Evolutionary conservation across 2,329 filamentous ascomycete species (phyloP).

Genomic region (Colletotrichum musae): DNA sequence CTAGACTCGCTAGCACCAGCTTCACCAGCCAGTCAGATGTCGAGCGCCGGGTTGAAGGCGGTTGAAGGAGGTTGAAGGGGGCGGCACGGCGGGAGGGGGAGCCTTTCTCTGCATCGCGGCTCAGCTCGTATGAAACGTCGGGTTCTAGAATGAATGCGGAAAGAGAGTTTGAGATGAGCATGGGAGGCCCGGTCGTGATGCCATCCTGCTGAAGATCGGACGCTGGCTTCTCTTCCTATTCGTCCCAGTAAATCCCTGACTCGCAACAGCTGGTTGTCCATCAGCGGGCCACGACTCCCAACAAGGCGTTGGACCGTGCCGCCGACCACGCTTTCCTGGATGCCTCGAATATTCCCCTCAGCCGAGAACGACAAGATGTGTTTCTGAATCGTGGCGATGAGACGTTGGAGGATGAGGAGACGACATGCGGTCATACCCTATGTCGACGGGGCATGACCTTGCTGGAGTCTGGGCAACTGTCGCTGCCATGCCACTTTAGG

Average conservation of each 20-base stretch:
- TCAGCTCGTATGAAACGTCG: slow-evolving; percentile 34
- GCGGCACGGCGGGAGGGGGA: neutral
- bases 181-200: slow-evolving; percentile 16
- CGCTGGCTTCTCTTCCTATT: slow-evolving; percentile 8
- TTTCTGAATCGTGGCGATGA: slow-evolving; percentile 29
- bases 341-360: neutral
- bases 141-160: slow-evolving; percentile 30
- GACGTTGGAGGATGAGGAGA: slow-evolving; percentile 11
- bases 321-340: slow-evolving; percentile 11
- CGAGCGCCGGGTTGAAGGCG: neutral
- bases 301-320: neutral
- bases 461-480: neutral
- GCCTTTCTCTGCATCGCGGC: neutral
- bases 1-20: slow-evolving; percentile 3
- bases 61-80: neutral
- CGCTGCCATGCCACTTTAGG: neutral
- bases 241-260: neutral
- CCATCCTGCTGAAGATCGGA: neutral
- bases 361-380: slow-evolving; percentile 8
- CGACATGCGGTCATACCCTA: neutral
- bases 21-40: neutral
- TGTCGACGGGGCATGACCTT: neutral
- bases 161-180: slow-evolving; percentile 31
- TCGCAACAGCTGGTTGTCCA: neutral
- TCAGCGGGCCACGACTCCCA: neutral